Conservation (phyloP, 352 stramenopile genomes). For the Albugo candida region DNA sequence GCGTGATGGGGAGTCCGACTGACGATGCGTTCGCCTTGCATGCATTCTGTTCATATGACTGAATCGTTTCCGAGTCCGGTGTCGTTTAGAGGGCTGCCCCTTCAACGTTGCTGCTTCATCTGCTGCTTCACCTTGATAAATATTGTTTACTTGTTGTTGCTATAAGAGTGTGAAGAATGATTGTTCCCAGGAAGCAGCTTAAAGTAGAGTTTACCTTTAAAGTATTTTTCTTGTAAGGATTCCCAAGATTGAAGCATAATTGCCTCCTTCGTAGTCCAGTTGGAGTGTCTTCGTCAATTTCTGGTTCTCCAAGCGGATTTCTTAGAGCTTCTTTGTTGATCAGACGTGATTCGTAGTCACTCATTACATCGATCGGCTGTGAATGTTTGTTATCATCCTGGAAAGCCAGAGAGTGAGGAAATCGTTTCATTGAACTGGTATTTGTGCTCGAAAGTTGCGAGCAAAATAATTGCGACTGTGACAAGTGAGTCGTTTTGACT, state of each 20-base stretch:
- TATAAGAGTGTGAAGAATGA: neutral
- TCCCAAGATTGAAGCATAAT: constrained; percentile 71
- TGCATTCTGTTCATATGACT: constrained; percentile 65
- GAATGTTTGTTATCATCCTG: constrained; percentile 71
- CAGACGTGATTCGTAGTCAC: constrained; percentile 71
- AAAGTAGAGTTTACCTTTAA: constrained; percentile 24
- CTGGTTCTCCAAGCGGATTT: constrained; percentile 65
- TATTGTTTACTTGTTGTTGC: constrained; percentile 42
- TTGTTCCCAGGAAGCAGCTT: neutral
- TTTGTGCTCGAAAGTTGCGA: constrained; percentile 1
- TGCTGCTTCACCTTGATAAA: constrained; percentile 67
- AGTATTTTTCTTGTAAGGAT: constrained; percentile 79
- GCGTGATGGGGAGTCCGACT: constrained; percentile 45
- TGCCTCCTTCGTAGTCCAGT: constrained; percentile 48
- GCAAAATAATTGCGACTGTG: neutral
- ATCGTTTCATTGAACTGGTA: constrained; percentile 10
- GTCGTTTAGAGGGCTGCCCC: constrained; percentile 54
- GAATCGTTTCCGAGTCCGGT: constrained; percentile 68
- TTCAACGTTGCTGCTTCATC: constrained; percentile 65
- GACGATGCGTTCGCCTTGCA: constrained; percentile 38
- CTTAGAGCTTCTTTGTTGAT: constrained; percentile 74
- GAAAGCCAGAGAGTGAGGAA: constrained; percentile 21
- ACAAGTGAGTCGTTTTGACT: neutral
- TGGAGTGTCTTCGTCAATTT: constrained; percentile 67
- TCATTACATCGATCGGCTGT: constrained; percentile 76